These are phyloP conservation scores for Escallonia rubra DNA, from an alignment of 129 eudicot species.

Conservation along the genomic window DNA sequence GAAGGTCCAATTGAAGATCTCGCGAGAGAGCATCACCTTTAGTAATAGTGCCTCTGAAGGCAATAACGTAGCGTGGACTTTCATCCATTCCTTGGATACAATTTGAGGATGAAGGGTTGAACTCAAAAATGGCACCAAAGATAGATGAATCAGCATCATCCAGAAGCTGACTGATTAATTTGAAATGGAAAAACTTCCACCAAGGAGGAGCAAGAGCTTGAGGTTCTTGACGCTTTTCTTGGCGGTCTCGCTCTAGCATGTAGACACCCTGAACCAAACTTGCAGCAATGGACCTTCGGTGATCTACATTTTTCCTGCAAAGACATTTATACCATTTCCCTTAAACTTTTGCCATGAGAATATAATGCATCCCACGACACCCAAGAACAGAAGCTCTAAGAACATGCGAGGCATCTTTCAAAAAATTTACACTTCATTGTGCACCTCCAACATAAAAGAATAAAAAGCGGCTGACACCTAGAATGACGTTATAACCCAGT, in stretches of 20 bases:
- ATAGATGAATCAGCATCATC: constrained; percentile 68
- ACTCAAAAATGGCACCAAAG: constrained; percentile 80
- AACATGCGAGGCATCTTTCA: no score
- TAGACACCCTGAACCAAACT: constrained; percentile 84
- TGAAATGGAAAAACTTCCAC: constrained; percentile 74
- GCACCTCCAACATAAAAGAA: background rate
- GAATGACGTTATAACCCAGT: no score
- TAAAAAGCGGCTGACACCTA: background rate
- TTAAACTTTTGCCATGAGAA: no score
- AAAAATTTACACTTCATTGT: no score
- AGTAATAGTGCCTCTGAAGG: constrained; percentile 83
- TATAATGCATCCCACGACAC: background rate
- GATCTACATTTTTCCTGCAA: constrained; percentile 62
- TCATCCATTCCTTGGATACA: background rate
- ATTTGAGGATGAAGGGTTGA: constrained; percentile 29
- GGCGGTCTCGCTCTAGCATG: constrained; percentile 73
- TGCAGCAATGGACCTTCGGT: constrained; percentile 78
- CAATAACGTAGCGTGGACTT: constrained; percentile 52
- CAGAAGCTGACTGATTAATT: constrained; percentile 45
- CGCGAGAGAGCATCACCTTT: constrained; percentile 64
- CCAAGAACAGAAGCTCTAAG: background rate
- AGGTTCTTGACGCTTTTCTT: constrained; percentile 54
- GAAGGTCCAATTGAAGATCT: constrained; percentile 71
- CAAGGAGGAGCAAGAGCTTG: constrained; percentile 82
- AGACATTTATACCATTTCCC: background rate